These are phyloP conservation scores for Microbotryum silenes-acaulis DNA, from an alignment of 1,284 basidiomycete genomes.

Conservation along the genomic window DNA sequence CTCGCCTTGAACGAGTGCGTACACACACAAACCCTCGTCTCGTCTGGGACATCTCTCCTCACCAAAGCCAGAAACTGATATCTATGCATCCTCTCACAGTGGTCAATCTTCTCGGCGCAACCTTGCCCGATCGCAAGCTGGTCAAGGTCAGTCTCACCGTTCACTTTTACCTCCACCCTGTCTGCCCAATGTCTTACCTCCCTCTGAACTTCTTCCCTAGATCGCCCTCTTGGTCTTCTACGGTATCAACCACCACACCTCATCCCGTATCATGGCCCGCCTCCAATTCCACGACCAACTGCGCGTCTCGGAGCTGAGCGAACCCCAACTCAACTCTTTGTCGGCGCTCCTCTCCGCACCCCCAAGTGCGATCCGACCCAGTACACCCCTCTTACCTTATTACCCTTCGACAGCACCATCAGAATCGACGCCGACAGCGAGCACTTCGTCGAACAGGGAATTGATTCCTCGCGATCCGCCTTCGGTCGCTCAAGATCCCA, in stretches of 20 bases:
- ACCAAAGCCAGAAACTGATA: not conserved
- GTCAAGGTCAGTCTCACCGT: constrained; percentile 51
- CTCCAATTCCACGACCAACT: constrained; percentile 70
- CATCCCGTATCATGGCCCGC: constrained; percentile 74
- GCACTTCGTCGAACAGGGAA: constrained; percentile 5
- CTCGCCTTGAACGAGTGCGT: no score
- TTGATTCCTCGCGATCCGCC: constrained; percentile 25
- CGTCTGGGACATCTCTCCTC: no score
- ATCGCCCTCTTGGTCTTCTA: constrained; percentile 76
- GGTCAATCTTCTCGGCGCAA: constrained; percentile 60
- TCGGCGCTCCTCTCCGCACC: constrained; percentile 84
- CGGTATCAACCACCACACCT: constrained; percentile 65
- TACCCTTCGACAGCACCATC: constrained; percentile 32
- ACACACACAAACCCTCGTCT: no score
- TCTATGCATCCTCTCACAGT: constrained; percentile 2
- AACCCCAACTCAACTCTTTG: constrained; percentile 70
- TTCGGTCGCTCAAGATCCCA: constrained; percentile 46
- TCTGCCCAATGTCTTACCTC: not conserved
- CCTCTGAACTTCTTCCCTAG: constrained; percentile 43
- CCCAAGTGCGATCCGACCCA: constrained; percentile 55
- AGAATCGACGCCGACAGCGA: constrained; percentile 39
- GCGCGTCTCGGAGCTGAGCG: constrained; percentile 65
- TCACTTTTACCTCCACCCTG: not conserved
- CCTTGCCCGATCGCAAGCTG: constrained; percentile 59
- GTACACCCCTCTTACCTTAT: constrained; percentile 46